Conservation (phyloP, 495 filamentous ascomycete species). For the Durotheca rogersii region DNA sequence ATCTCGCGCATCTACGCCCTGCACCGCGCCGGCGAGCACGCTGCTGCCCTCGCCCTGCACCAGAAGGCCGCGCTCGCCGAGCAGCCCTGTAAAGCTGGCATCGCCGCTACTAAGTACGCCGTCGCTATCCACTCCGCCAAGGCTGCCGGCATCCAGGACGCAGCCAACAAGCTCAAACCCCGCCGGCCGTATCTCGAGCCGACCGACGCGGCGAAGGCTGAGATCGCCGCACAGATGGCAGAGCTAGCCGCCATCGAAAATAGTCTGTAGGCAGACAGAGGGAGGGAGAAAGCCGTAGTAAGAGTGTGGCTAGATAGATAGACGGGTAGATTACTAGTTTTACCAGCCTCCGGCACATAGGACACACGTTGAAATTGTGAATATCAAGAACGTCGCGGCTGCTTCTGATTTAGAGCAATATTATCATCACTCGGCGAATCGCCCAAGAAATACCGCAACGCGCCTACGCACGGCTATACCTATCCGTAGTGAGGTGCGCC, state of each 20-base stretch:
- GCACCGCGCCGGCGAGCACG: slow-evolving; percentile 48
- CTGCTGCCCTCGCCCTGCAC: slow-evolving; percentile 59
- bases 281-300: neutral
- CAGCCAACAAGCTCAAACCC: slow-evolving; percentile 56
- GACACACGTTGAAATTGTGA: too few relatives aligned
- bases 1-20: slow-evolving; percentile 56
- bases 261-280: slow-evolving; percentile 28
- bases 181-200: slow-evolving; percentile 59
- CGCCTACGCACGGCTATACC: too few relatives aligned
- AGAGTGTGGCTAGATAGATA: too few relatives aligned
- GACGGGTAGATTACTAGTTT: too few relatives aligned
- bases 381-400: too few relatives aligned
- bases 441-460: too few relatives aligned
- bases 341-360: too few relatives aligned
- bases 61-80: slow-evolving; percentile 52
- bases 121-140: slow-evolving; percentile 56
- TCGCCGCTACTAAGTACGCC: slow-evolving; percentile 66
- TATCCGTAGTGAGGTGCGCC: too few relatives aligned
- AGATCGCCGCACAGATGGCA: slow-evolving; percentile 51
- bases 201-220: slow-evolving; percentile 49
- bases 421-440: too few relatives aligned
- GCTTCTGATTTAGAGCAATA: too few relatives aligned
- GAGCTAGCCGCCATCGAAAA: slow-evolving; percentile 52
- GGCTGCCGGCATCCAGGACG: slow-evolving; percentile 57
- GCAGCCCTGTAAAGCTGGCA: slow-evolving; percentile 59